A percentile compares a stretch with the other conserved stretches of the same genome.
Conservation (phyloP, 768 basidiomycete genomes). For the Tylopilus sp. region DNA sequence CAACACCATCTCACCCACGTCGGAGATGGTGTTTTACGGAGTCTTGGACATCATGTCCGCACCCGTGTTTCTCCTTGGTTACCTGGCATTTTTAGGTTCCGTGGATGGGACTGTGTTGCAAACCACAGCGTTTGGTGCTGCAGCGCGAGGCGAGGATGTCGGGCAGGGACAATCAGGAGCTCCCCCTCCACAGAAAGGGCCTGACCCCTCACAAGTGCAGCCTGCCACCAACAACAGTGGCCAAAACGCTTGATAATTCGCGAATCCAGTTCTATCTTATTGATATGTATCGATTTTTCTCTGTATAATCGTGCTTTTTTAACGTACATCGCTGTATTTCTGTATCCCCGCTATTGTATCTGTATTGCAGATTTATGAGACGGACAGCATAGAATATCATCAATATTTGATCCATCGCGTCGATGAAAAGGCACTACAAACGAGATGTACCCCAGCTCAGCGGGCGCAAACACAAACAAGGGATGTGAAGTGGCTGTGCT, state of each 20-base stretch:
- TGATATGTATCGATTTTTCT: not conserved
- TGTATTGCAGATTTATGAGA: too few species aligned
- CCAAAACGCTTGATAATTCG: not conserved
- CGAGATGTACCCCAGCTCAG: too few species aligned
- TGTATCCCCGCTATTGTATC: not conserved
- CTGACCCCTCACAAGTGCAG: not conserved
- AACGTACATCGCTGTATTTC: not conserved
- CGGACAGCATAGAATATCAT: too few species aligned
- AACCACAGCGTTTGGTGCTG: conserved; percentile 7
- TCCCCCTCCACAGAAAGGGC: too few species aligned
- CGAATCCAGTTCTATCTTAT: not conserved
- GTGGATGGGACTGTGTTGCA: not conserved
- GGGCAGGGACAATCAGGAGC: too few species aligned
- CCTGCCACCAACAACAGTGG: not conserved
- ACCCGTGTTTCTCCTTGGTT: conserved; percentile 36
- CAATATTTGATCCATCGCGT: not conserved
- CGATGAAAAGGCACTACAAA: too few species aligned
- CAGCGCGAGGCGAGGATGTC: not conserved
- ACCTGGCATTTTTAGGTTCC: conserved; percentile 16
- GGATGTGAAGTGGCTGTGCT: not conserved
- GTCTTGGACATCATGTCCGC: conserved; percentile 40
- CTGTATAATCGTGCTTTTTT: not conserved
- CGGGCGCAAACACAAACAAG: too few species aligned
- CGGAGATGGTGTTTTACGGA: conserved; percentile 56
- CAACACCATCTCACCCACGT: conserved; percentile 46